A percentile compares a stretch with the other conserved stretches of the same genome.
Evolutionary conservation across 306 rosid species (phyloP).

Genomic region (Cajanus cajan): DNA sequence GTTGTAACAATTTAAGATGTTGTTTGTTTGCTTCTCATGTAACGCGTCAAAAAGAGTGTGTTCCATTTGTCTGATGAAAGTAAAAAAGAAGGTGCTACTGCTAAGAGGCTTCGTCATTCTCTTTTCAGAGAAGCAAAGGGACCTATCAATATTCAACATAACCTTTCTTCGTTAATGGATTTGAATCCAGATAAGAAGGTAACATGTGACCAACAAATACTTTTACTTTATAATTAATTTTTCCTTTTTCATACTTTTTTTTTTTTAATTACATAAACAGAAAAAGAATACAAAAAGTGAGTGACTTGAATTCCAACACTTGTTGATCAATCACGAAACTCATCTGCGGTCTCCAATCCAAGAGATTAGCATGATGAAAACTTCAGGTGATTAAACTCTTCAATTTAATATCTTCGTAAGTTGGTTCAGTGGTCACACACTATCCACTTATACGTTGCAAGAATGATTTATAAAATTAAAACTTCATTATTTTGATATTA

Average conservation of each 20-base stretch:
- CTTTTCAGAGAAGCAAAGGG: conserved; percentile 11
- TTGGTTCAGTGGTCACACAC: too few species aligned
- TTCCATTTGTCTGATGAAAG: conserved; percentile 11
- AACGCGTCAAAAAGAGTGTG: background rate
- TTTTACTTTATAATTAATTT: background rate
- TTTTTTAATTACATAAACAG: background rate
- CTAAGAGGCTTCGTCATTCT: background rate
- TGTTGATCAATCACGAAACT: background rate
- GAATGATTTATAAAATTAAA: too few species aligned
- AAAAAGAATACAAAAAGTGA: background rate
- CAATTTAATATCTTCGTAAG: too few species aligned
- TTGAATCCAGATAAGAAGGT: background rate
- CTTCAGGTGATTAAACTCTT: background rate
- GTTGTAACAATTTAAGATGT: background rate
- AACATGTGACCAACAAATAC: background rate
- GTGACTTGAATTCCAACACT: background rate
- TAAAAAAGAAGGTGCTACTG: background rate
- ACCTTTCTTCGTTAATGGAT: background rate
- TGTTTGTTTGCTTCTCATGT: background rate
- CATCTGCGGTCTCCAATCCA: background rate
- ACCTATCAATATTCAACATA: background rate
- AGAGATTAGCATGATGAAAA: background rate
- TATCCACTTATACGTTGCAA: too few species aligned
- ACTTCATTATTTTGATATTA: too few species aligned
- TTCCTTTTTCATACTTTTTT: background rate